Evolutionary conservation across 2,329 filamentous ascomycete species (phyloP), one percentile per base, ranked within the genome.

Genomic region (Colletotrichum tamarilloi): DNA sequence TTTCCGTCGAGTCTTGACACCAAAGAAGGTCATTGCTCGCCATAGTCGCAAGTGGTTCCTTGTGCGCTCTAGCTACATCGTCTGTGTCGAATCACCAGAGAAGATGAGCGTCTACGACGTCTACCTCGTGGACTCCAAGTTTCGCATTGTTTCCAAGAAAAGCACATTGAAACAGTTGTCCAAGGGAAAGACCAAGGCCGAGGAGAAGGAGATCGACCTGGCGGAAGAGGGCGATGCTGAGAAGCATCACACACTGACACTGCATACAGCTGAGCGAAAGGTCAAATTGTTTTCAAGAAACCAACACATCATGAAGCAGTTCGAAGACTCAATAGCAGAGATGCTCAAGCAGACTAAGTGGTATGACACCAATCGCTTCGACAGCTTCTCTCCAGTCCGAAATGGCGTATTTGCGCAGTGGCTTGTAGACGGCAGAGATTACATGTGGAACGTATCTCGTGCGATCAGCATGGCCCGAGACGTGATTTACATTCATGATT

Each of bases 91-190:
- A 80, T 98, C 97, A 0, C 97, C 97, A 0, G 96, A 98, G 81
- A 97, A 97, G 78, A 97, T 98, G 93, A 96, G 98, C 79, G 97
- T 98, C 42, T 98, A 98, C 81, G 97, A 99, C 83, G 97, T 99
- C 26, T 98, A 98, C 82, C 88, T 99, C n/a, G 94, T 98, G 30
- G 97, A 99, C 80, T 89, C 93, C 1, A 92, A 94, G 78, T 99
- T 99, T 83, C 88, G 90, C 65, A 92, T 98, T 62, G 92, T 95
- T 75, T 91, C 93, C 68, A 95, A 95, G 82, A 90, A 89, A 76
- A 87, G 84, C 76, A 88, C 88, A 74, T 80, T 89, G 19, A 87
- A 85, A 76, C 85, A 87, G 65, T 85, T 89, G 16, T 82, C 82
- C 28, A 73, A 73, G 46, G 71, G 71, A 22, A 73, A 73, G 56